Evolutionary conservation across 2,329 filamentous ascomycete genomes (phyloP).

Genomic region (Botryotinia calthae): DNA sequence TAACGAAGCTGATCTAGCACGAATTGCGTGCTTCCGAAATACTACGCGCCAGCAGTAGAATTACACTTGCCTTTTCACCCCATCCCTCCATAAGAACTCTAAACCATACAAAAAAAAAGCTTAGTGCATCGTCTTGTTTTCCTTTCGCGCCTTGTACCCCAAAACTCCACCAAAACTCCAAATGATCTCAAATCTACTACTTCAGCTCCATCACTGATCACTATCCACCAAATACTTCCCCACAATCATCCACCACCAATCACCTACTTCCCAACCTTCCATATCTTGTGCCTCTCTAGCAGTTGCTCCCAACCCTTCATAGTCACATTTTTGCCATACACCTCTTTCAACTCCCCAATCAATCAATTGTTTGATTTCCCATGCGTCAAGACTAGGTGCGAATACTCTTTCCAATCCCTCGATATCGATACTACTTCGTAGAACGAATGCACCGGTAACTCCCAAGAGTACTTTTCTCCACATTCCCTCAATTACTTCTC

Average conservation of each 20-base stretch:
- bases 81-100: background rate
- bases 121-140: background rate
- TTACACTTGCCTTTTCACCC: background rate
- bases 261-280: slow-evolving; percentile 45
- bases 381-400: slow-evolving; percentile 57
- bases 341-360: slow-evolving; percentile 56
- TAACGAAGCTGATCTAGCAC: background rate
- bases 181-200: background rate
- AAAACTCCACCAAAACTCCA: background rate
- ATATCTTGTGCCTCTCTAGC: slow-evolving; percentile 36
- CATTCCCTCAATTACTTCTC: slow-evolving; percentile 53
- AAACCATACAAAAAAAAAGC: background rate
- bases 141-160: background rate
- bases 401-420: slow-evolving; percentile 54
- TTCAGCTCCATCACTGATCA: background rate
- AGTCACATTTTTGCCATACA: slow-evolving; percentile 25
- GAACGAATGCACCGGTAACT: slow-evolving; percentile 61
- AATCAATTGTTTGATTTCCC: slow-evolving; percentile 59
- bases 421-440: slow-evolving; percentile 56
- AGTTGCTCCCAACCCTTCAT: slow-evolving; percentile 2
- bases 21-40: slow-evolving; percentile 1
- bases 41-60: background rate
- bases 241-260: slow-evolving; percentile 68
- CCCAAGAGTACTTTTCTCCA: slow-evolving; percentile 65
- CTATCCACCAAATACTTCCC: slow-evolving; percentile 34